Evolutionary conservation across 1,284 basidiomycete genomes (phyloP), one percentile per base, ranked within the genome.

Genomic region (Ceratobasidium sp.): DNA sequence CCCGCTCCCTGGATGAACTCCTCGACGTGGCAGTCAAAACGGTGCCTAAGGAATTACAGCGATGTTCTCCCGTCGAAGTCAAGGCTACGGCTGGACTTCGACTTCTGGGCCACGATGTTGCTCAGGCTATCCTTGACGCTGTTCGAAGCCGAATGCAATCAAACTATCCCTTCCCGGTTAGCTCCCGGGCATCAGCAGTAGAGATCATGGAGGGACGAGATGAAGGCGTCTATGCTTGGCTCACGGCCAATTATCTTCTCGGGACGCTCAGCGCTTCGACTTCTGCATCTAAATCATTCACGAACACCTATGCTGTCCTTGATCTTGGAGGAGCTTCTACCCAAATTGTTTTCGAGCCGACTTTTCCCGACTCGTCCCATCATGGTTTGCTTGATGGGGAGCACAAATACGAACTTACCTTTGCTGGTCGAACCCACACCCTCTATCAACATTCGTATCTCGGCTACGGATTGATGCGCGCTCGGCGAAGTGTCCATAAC

Each of bases 191-290:
- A 58, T 64, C 71, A 26, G 88, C 88, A 2, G 93, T 97, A 31
- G 90, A 89, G 71, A 92, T 98, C 80, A 98, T 99, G 97, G 96
- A 99, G 81, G 97, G 97, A 23, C 93, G 91, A 81, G 96, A 99
- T 82, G 97, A 99, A 84, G 96, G 95, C 60, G 96, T 99, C 33
- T 99, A 95, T 83, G 96, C 97, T 23, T 99, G 97, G 97, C 96
- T 99, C 82, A 98, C 97, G 13, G 95, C 95, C 79, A 99, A 99
- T 85, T 99, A 98, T 84, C 87, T 97, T 45, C 86, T 97, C 65
- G 88, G 88, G 69, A 90, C 92, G 63, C 90, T 97, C 80, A 88
- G 90, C 23, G 86, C 88, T 42, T 87, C 87, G 74, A 83, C 87
- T n/a, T 84, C 85, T 2, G 79, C 84, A 42, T 84, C 85, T 35